Base-by-base conservation (phyloP, 768 basidiomycete genomes). In the Daedalea quercina region DNA sequence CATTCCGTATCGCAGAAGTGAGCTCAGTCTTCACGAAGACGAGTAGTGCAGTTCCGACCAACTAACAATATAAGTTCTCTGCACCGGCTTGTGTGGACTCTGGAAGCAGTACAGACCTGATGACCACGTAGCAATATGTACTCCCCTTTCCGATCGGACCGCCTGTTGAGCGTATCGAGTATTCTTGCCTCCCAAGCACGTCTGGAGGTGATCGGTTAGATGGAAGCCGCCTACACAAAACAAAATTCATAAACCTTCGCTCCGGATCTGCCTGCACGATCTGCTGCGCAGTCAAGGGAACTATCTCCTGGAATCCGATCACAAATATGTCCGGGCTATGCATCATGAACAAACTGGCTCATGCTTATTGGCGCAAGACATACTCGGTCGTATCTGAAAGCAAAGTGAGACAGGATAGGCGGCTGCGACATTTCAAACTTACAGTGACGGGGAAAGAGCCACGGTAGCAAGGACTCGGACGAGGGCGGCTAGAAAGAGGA, bases 241-340 rank as follows among this genome's bases (percentile, higher is more conserved):
- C 28, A 44, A 44, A 13, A n/a, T 31, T 11, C n/a, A 49, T 73
- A 22, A 49, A 87, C 91, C 82, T 80, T 71, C 92, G 94, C 64
- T 93, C 92, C 1, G 94, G 93, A 68, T 97, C 94, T 6, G 94
- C 87, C 67, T 96, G 94, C 15, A 97, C 76, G 41, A 99, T 97
- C 66, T 97, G 94, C 62, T 94, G 92, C 2, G 96, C 92, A n/a
- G 92, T 97, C 44, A 99, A 78, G 3, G 94, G 93, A 0, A 99
- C 96, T 50, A 99, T 94, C 69, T 99, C 96, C 68, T 99, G 94
- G 65, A 97, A 96, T 1, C 90, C 91, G 25, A 97, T 74, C 20
- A 85, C 85, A 65, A 95, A 85, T 56, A 98, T 82, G 63, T 97
- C 94, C 6, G 94, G 93, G 42, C 89, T 90, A 52, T 11, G 50